Conservation (phyloP, 2,329 filamentous ascomycete species). For the Raffaelea ambrosiae region DNA sequence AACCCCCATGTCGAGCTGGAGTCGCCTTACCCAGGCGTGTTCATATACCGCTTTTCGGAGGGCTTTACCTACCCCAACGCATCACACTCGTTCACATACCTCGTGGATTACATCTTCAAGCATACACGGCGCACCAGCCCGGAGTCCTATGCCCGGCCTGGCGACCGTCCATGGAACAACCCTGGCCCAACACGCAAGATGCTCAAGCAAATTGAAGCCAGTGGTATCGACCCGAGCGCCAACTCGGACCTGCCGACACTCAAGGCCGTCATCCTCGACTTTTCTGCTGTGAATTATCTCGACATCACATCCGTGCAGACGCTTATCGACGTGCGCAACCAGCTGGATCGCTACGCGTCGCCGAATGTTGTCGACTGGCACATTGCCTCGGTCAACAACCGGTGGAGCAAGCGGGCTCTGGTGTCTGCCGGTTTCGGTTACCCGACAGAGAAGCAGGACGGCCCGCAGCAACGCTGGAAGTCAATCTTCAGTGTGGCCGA, state of each 20-base stretch:
- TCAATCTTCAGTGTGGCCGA: constrained; percentile 94
- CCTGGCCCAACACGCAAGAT: constrained; percentile 57
- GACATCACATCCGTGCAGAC: constrained; percentile 51
- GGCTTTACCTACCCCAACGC: constrained; percentile 96
- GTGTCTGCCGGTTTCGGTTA: constrained; percentile 48
- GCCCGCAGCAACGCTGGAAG: constrained; percentile 65
- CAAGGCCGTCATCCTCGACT: constrained; percentile 48
- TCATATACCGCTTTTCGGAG: constrained; percentile 92
- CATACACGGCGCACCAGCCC: constrained; percentile 70
- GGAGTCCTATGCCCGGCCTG: constrained; percentile 52
- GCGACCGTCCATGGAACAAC: constrained; percentile 92
- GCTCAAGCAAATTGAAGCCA: constrained; percentile 19
- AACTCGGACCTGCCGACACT: constrained; percentile 21
- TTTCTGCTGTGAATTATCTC: constrained; percentile 46
- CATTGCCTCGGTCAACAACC: constrained; percentile 44
- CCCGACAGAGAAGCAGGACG: constrained; percentile 48
- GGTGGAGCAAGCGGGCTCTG: constrained; percentile 49
- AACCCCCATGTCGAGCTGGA: constrained; percentile 77
- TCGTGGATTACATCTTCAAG: constrained; percentile 58
- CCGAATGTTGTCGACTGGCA: constrained; percentile 42
- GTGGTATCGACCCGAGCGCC: constrained; percentile 9
- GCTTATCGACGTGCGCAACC: constrained; percentile 45
- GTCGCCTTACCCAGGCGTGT: constrained; percentile 80
- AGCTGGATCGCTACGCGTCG: constrained; percentile 42
- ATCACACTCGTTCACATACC: constrained; percentile 75